phyloP scores from a whole-genome alignment of 371 early-diverging fungal species.

The Parasitella parasitica region DNA sequence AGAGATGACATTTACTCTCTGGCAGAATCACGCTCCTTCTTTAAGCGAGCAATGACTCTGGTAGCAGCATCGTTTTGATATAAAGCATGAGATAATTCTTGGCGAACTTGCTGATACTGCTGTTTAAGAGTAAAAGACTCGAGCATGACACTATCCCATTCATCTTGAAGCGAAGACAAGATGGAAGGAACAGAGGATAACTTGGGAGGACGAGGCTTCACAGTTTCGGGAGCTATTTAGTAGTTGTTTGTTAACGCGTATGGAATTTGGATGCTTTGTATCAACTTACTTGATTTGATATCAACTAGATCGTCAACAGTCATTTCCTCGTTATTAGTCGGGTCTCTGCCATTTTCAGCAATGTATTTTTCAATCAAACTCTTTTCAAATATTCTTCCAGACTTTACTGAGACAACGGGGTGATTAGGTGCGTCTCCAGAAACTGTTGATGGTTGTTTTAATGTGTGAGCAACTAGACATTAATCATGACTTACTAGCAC shows the following conservation, averaged over 20 bases:
- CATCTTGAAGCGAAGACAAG: slow-evolving; percentile 87
- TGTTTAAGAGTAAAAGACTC: slow-evolving; percentile 90
- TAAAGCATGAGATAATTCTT: slow-evolving; percentile 88
- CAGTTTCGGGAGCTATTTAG: slow-evolving; percentile 61
- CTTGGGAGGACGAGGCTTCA: slow-evolving; percentile 88
- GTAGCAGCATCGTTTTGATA: slow-evolving; percentile 96
- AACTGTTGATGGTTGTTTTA: slow-evolving; percentile 51
- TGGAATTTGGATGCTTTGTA: background rate
- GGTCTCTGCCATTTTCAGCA: slow-evolving; percentile 82
- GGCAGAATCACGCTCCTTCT: slow-evolving; percentile 90
- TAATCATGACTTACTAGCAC: slow-evolving; percentile 5
- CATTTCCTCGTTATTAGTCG: slow-evolving; percentile 76
- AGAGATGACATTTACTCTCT: slow-evolving; percentile 60
- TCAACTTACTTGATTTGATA: slow-evolving; percentile 62
- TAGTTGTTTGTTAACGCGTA: background rate
- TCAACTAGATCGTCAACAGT: slow-evolving; percentile 78
- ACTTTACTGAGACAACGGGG: slow-evolving; percentile 85
- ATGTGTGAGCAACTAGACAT: background rate
- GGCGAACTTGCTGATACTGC: slow-evolving; percentile 87
- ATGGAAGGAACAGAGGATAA: slow-evolving; percentile 90
- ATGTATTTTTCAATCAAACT: slow-evolving; percentile 86
- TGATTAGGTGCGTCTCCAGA: slow-evolving; percentile 89
- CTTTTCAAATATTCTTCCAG: slow-evolving; percentile 86
- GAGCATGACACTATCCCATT: slow-evolving; percentile 93
- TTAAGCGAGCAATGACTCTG: slow-evolving; percentile 89